Base-by-base conservation (phyloP, 2,329 filamentous ascomycete genomes). In the Aspergillus transmontanensis region DNA sequence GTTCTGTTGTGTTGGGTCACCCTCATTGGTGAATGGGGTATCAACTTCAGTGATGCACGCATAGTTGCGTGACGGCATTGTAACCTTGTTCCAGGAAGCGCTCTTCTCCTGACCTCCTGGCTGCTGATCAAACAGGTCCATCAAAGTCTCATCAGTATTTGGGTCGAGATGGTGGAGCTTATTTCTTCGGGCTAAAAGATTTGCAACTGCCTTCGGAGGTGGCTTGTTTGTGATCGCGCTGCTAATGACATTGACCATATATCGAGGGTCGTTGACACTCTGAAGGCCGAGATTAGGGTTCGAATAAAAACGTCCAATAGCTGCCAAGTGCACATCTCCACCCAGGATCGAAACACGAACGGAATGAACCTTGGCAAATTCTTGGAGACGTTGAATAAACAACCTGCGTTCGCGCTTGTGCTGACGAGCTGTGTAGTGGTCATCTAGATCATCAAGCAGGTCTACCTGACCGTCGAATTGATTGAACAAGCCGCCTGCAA, bases 401-500 rank as follows among this genome's bases (percentile, higher is more conserved):
- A 87, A 84, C 61, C 89, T 89, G 51, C 94, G 91, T 82, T 98
- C 94, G 64, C 87, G 86, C 79, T 97, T 98, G 83, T 98, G 94
- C 57, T 93, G 93, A 66, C 88, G 88, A 6, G 94, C 92, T 1
- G 94, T 97, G 82, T 97, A 97, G 71, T 89, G 87, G 70, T 90
- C 87, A 69, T 89, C 87, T 50, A 90, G 73, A 67, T 89, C 87
- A 65, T 89, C 87, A 7, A 90, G 78, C 45, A 90, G 75, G 80
- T 89, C 87, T 34, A 89, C 85, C 57, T 85, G 81, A 45, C 94
- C 94, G 71, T 97, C 94, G 69, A 98, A 97, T 61, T 93, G 86
- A 78, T 98, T 98, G 84, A 98, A 97, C 51, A 97, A 83, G 58
- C 89, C 88, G 56, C 93, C 94, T 5, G 90, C 90, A 51, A 97